Base-by-base conservation (phyloP, 2,329 filamentous ascomycete genomes). In the Coniochaeta sp. region DNA sequence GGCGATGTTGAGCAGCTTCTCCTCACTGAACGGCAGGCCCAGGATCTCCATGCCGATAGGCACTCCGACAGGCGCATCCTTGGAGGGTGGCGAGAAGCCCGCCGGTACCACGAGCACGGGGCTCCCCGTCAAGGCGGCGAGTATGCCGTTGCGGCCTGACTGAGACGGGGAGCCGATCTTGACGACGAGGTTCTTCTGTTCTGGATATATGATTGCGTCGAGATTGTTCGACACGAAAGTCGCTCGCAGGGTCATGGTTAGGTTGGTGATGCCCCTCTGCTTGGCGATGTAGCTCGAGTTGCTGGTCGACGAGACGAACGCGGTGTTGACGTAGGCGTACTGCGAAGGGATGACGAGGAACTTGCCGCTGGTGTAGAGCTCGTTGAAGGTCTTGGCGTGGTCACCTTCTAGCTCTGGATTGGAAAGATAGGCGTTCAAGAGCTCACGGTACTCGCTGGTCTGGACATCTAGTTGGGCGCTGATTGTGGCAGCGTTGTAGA, bases 101-200 rank as follows among this genome's bases (percentile, higher is more conserved):
- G 74, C 76, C 0, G 82, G 82, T 1, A 85, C 73, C 2, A 79
- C 80, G 5, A 77, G 69, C 16, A 76, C 74, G 0, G 75, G 75
- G 33, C 65, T 66, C 0, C 75, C 76, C 6, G 76, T 76, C 61
- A 78, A 62, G 16, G 74, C 75, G 14, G 67, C 79, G 62, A 74
- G 66, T 26, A 74, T 72, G n/a, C 72, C 73, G 64, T 76, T 89
- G 2, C 86, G 75, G 1, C 84, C 84, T n/a, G 73, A 73, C 70
- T 89, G 86, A 0, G 77, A 80, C 0, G 79, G 74, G 0, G 79
- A 77, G 3, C 84, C 84, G 26, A 87, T 70, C 78, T 96, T 89
- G 67, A 95, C 78, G 59, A 93, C 84, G 56, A 93, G 81, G 64
- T 91, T 86, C 69, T 91, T 71, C 87, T 87, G 43, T 84, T 87